Percentiles rank a stretch among this genome's conserved stretches.
These are phyloP conservation scores for Amauroascus verrucosus DNA, from an alignment of 2,329 filamentous ascomycete genomes.

Conservation along the genomic window DNA sequence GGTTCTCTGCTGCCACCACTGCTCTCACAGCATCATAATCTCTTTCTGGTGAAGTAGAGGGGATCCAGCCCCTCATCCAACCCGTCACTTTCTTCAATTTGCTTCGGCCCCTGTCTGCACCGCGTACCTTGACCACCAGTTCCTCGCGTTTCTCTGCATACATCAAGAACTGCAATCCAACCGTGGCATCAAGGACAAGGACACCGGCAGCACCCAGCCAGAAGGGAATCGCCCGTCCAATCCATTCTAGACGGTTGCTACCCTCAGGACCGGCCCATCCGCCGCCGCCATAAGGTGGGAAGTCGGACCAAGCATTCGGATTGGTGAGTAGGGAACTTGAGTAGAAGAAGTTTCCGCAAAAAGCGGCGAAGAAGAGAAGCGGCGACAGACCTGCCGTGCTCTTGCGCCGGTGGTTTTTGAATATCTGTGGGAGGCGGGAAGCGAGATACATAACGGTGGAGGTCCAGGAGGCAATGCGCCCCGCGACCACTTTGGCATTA, in stretches of 20 bases:
- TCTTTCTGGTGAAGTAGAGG: conserved; percentile 36
- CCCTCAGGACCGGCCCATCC: conserved; percentile 52
- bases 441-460: conserved; percentile 49
- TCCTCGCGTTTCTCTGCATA: conserved; percentile 43
- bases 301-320: conserved; percentile 52
- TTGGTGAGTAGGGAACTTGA: conserved; percentile 52
- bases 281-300: conserved; percentile 45
- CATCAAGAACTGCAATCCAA: conserved; percentile 53
- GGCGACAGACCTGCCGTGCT: conserved; percentile 55
- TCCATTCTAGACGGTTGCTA: conserved; percentile 47
- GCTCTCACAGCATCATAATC: conserved; percentile 14
- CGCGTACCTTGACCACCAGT: conserved; percentile 40
- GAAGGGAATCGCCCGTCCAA: conserved; percentile 50
- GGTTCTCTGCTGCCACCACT: conserved; percentile 21
- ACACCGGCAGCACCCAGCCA: conserved; percentile 58
- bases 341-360: conserved; percentile 59
- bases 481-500: conserved; percentile 35
- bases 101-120: conserved; percentile 30
- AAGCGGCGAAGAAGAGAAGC: conserved; percentile 55
- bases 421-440: conserved; percentile 54
- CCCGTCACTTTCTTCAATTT: conserved; percentile 50
- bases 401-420: conserved; percentile 54
- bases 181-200: conserved; percentile 50
- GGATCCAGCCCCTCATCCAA: conserved; percentile 59
- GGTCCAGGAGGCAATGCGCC: conserved; percentile 46